Conservation (phyloP, 495 filamentous ascomycete genomes). For the Rhizodiscina lignyota region DNA sequence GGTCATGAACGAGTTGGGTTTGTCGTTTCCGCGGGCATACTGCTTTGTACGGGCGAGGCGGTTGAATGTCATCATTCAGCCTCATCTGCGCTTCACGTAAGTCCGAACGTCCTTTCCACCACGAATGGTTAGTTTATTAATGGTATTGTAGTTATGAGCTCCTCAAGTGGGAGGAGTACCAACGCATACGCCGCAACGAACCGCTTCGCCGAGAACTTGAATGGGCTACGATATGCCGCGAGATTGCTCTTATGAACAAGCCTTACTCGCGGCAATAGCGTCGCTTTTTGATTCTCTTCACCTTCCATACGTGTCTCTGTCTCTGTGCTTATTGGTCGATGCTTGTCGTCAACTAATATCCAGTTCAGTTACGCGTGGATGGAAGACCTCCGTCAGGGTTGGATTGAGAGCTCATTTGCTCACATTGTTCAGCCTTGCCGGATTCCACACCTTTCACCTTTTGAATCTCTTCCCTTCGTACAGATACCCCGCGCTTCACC, state of each 20-base stretch:
- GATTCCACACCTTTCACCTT: too few species aligned
- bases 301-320: too few species aligned
- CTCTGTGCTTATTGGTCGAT: too few species aligned
- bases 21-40: conserved; percentile 87
- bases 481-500: too few species aligned
- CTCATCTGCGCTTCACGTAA: conserved; percentile 52
- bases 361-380: too few species aligned
- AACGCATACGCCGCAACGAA: conserved; percentile 27
- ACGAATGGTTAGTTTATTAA: not conserved
- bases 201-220: conserved; percentile 61
- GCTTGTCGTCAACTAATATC: too few species aligned
- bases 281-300: not conserved
- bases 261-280: conserved; percentile 42
- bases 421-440: too few species aligned
- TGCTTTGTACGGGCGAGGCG: conserved; percentile 88
- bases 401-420: too few species aligned
- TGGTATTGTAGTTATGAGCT: conserved; percentile 38
- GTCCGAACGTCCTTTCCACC: conserved; percentile 7
- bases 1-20: conserved; percentile 64
- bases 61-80: conserved; percentile 61
- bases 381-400: too few species aligned
- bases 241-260: conserved; percentile 89
- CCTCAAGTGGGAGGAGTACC: conserved; percentile 83
- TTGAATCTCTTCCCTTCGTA: too few species aligned
- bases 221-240: conserved; percentile 74